phyloP scores from a whole-genome alignment of 352 stramenopile species.

The Plasmopara muralis region DNA sequence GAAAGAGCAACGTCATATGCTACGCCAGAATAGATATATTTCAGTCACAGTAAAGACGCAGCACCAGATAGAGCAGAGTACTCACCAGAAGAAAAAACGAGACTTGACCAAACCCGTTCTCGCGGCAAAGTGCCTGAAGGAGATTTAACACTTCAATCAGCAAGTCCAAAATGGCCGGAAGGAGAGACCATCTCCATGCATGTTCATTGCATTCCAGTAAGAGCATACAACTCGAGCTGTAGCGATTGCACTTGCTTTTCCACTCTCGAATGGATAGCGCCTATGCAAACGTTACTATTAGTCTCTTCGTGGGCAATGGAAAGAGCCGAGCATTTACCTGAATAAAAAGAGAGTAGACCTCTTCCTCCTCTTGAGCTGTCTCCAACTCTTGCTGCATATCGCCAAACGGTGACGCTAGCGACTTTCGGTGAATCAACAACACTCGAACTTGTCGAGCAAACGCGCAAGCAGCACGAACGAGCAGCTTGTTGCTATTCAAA shows the following conservation, averaged over 20 bases:
- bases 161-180: conserved; percentile 34
- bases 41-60: not conserved
- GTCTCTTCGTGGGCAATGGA: not conserved
- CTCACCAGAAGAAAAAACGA: conserved; percentile 30
- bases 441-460: conserved; percentile 32
- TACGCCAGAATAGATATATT: conserved; percentile 1
- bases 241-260: conserved; percentile 25
- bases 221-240: conserved; percentile 24
- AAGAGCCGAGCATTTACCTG: conserved; percentile 22
- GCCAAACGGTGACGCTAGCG: conserved; percentile 24
- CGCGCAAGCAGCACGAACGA: conserved; percentile 15
- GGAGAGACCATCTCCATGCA: conserved; percentile 28
- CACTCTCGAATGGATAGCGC: conserved; percentile 36
- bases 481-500: conserved; percentile 30
- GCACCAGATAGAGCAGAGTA: not conserved
- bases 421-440: conserved; percentile 17
- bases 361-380: conserved; percentile 20
- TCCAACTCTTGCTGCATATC: conserved; percentile 24
- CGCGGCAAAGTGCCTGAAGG: conserved; percentile 28
- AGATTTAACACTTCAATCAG: conserved; percentile 32
- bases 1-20: conserved; percentile 39
- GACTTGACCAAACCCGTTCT: conserved; percentile 13
- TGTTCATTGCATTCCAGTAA: conserved; percentile 10
- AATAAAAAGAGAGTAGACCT: conserved; percentile 33
- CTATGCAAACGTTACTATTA: conserved; percentile 16